A percentile compares a stretch with the other conserved stretches of the same genome.
Evolutionary conservation across 2,329 filamentous ascomycete genomes (phyloP).

Genomic region (Aspergillus quadricinctus): DNA sequence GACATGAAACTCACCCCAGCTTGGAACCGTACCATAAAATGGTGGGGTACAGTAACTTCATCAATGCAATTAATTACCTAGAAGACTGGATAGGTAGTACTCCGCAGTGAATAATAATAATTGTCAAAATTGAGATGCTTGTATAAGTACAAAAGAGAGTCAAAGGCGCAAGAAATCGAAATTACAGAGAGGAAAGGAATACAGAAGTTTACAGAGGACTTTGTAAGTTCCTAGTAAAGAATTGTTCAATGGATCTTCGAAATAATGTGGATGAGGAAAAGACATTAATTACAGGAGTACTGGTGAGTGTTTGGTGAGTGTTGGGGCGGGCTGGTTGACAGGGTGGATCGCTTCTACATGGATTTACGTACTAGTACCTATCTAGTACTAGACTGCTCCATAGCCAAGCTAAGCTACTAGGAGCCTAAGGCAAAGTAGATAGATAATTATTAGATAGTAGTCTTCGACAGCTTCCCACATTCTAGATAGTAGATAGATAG

Average conservation of each 20-base stretch:
- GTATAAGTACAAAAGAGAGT: not conserved
- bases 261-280: constrained; percentile 13
- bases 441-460: not conserved
- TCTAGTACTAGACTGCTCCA: not conserved
- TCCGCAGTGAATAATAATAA: not conserved
- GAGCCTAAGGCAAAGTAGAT: not conserved
- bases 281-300: constrained; percentile 1
- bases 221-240: not conserved
- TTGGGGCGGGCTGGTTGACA: constrained; percentile 18
- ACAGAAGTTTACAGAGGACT: not conserved
- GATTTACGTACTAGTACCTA: not conserved
- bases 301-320: constrained; percentile 16
- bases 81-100: not conserved
- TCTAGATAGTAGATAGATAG: too few relatives aligned
- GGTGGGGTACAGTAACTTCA: not conserved
- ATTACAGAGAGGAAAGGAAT: not conserved
- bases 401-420: not conserved
- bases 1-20: constrained; percentile 12
- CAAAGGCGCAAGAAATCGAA: not conserved
- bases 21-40: constrained; percentile 8
- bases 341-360: not conserved
- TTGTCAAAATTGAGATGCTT: not conserved
- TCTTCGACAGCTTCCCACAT: not conserved
- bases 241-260: not conserved
- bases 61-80: not conserved